Conservation (phyloP, 1,139 yeast species). For the Saccharomyces hybrid region DNA sequence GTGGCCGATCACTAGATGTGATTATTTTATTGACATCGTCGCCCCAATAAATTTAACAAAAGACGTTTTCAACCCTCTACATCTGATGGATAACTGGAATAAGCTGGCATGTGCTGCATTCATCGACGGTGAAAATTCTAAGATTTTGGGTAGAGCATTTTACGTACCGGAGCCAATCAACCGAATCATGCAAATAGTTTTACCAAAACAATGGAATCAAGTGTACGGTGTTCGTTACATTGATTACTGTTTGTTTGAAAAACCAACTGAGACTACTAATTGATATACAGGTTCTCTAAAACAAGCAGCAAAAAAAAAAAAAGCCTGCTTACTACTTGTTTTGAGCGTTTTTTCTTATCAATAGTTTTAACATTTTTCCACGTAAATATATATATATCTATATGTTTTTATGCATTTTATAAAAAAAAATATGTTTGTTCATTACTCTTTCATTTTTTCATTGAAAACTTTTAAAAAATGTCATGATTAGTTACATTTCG, state of each 20-base stretch:
- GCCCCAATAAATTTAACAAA: conserved; percentile 12
- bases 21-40: conserved; percentile 51
- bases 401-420: not conserved
- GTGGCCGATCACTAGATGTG: conserved; percentile 41
- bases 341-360: not conserved
- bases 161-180: conserved; percentile 31
- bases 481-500: not conserved
- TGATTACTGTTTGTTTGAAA: conserved; percentile 29
- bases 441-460: not conserved
- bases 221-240: conserved; percentile 19
- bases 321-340: not conserved
- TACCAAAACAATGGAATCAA: conserved; percentile 17
- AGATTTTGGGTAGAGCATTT: conserved; percentile 36
- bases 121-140: conserved; percentile 34
- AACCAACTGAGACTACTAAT: not conserved
- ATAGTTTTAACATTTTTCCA: not conserved
- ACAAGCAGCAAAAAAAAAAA: not conserved
- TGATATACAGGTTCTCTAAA: not conserved
- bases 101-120: conserved; percentile 32
- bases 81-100: conserved; percentile 30
- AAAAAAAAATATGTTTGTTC: not conserved
- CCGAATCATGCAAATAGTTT: conserved; percentile 6
- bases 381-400: not conserved
- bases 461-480: not conserved
- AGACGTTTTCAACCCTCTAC: conserved; percentile 25